phyloP scores from a whole-genome alignment of 164 flowering plant genomes.

The Aristolochia fimbriata region DNA sequence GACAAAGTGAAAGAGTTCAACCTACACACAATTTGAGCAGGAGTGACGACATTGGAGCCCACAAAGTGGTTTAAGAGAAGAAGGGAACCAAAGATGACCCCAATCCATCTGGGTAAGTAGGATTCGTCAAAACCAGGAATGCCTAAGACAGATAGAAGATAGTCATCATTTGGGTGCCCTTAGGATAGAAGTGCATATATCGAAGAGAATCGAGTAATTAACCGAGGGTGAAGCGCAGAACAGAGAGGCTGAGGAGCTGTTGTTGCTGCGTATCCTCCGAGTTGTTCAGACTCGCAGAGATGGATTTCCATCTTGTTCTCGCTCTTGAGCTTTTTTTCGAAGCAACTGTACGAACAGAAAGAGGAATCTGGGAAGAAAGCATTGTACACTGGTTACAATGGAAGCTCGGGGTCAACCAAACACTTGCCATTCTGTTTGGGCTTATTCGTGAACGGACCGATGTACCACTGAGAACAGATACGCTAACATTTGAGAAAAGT shows the following conservation, averaged over 20 bases:
- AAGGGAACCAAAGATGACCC: constrained; percentile 58
- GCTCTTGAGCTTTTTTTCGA: no score
- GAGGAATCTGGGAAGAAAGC: no score
- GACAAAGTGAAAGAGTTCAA: not conserved
- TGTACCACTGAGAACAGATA: no score
- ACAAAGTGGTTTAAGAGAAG: constrained; percentile 58
- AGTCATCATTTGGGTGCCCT: no score
- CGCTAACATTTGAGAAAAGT: no score
- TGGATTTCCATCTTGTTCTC: not conserved
- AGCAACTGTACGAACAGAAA: no score
- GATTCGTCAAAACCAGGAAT: constrained; percentile 90
- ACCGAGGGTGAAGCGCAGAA: constrained; percentile 92
- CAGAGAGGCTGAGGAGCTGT: constrained; percentile 73
- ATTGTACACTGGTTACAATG: no score
- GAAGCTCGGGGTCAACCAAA: no score
- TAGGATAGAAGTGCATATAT: no score
- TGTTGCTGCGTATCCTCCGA: constrained; percentile 15
- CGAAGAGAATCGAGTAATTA: not conserved
- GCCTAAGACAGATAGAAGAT: constrained; percentile 27
- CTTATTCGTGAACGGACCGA: no score
- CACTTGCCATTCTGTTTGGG: no score
- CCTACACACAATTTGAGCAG: constrained; percentile 57
- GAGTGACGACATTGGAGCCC: constrained; percentile 37
- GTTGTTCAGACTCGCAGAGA: constrained; percentile 15
- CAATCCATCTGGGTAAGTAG: constrained; percentile 83